Base-by-base conservation (phyloP, 1,139 yeast genomes). In the Yamadazyma spencermartinsiae region DNA sequence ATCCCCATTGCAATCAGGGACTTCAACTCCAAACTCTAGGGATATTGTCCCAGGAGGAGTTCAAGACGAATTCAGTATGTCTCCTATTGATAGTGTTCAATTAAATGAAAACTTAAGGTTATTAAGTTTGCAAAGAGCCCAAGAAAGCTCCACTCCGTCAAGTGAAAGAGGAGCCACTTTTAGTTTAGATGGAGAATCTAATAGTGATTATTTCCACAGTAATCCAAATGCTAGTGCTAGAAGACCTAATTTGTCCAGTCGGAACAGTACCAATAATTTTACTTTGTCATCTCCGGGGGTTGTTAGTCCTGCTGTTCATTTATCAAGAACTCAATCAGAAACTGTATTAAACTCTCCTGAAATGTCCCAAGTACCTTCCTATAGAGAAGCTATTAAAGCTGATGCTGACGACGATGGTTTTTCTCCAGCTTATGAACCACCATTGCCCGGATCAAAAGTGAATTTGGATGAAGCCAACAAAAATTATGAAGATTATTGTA, bases 331-430 rank as follows among this genome's bases (percentile, higher is more conserved):
- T 1, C 74, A 72, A 33, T 81, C 89, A 0, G 73, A 63, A 26
- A 37, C 46, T 23, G 38, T 39, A 1, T 25, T 48, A 6, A 43
- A 41, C 19, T 35, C 53, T 4, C 36, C 38, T 5, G 54, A 48
- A 12, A 56, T 89, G 48, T 79, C 83, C 12, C 65, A 79, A 41
- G 95, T 89, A 3, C 98, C 98, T 0, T 80, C 95, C 0, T 90
- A 90, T 59, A 74, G 75, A 8, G 82, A 87, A 33, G 97, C 98
- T 0, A 64, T 82, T 56, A 72, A 71, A 48, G 60, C 76, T 2
- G 76, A 68, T 24, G 59, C 65, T 7, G 76, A 65, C 4, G 77
- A 68, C 30, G 77, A 74, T 31, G 74, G 73, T 33, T 61, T 81
- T 28, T 74, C 90, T 1, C 92, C 94, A 0, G 73, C 75, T 1